These are phyloP conservation scores for Metschnikowia colocasiae DNA, from an alignment of 805 yeast genomes.

Conservation along the genomic window DNA sequence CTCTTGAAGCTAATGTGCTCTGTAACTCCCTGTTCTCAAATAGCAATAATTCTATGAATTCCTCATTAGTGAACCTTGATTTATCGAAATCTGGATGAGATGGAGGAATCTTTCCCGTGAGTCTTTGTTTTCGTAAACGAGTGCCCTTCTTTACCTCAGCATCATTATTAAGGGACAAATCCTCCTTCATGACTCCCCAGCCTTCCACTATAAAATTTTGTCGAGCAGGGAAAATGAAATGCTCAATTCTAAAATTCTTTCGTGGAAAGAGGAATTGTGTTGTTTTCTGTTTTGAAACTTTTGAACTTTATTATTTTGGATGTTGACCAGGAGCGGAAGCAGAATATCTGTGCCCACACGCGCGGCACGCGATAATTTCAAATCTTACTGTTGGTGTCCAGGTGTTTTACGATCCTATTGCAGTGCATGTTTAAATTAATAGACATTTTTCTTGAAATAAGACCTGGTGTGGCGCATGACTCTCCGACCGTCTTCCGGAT, in stretches of 20 bases:
- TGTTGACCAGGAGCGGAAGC: slow-evolving; percentile 1
- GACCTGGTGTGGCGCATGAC: slow-evolving; percentile 37
- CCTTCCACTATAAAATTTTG: neutral
- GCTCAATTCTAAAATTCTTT: neutral
- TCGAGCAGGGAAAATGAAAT: neutral
- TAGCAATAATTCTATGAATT: slow-evolving; percentile 33
- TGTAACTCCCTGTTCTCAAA: slow-evolving; percentile 36
- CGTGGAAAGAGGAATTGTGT: neutral
- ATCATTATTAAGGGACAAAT: neutral
- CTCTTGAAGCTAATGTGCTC: slow-evolving; percentile 12
- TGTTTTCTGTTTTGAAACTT: neutral
- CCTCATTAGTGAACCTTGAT: slow-evolving; percentile 24
- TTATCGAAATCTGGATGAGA: slow-evolving; percentile 37
- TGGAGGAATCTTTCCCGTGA: slow-evolving; percentile 21
- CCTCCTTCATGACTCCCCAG: neutral
- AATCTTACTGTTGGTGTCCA: slow-evolving; percentile 5
- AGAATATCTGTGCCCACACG: slow-evolving; percentile 4
- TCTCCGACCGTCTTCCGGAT: slow-evolving; percentile 29
- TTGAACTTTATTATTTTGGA: neutral
- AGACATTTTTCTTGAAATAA: slow-evolving; percentile 27
- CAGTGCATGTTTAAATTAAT: neutral
- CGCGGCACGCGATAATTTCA: slow-evolving; percentile 4
- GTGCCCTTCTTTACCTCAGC: neutral
- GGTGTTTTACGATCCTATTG: slow-evolving; percentile 1
- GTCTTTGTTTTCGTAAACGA: slow-evolving; percentile 2